These are phyloP conservation scores for Alloteropsis angusta DNA, from an alignment of 202 grass and related monocot species.

Conservation along the genomic window DNA sequence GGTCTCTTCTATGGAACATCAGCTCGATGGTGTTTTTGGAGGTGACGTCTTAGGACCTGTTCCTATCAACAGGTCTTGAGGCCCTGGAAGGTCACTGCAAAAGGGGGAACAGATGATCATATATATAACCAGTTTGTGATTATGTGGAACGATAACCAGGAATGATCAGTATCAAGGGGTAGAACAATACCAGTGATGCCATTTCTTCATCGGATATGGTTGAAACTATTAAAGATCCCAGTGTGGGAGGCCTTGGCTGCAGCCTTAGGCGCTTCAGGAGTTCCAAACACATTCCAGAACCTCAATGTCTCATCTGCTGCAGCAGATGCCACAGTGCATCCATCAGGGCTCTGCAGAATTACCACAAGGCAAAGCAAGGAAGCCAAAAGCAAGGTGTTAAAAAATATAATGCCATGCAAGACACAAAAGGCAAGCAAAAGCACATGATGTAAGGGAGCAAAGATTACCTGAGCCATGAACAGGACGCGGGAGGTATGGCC, in stretches of 20 bases:
- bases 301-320: conserved; percentile 71
- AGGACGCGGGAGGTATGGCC: conserved; percentile 82
- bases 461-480: conserved; percentile 78
- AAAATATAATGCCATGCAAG: neutral
- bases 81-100: neutral
- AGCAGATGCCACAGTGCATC: conserved; percentile 66
- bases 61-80: conserved; percentile 11
- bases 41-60: neutral
- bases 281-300: conserved; percentile 77
- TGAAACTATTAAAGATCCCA: conserved; percentile 58
- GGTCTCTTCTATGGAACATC: neutral
- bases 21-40: neutral
- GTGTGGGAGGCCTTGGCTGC: conserved; percentile 32
- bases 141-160: neutral
- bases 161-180: neutral
- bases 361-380: neutral
- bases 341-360: conserved; percentile 67
- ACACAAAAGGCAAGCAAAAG: neutral
- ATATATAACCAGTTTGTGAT: conserved; percentile 1
- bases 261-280: conserved; percentile 52
- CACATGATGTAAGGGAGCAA: neutral
- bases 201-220: conserved; percentile 56
- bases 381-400: conserved; percentile 13
- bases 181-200: neutral
- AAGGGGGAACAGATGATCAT: neutral